phyloP scores from a whole-genome alignment of 164 flowering plant genomes.

The Dillenia turbinata region DNA sequence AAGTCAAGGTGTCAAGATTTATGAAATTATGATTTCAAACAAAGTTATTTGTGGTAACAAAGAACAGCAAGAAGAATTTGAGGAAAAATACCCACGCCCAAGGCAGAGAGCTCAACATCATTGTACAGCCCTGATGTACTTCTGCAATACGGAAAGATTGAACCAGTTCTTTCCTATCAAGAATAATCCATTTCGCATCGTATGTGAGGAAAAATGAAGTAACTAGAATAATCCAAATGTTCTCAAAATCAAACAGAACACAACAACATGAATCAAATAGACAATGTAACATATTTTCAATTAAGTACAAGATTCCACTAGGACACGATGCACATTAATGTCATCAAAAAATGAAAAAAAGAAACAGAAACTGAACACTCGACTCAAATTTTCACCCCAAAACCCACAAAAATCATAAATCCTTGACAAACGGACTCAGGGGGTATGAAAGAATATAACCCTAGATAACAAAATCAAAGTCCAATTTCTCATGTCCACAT shows the following conservation, averaged over 20 bases:
- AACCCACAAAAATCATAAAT: too few relatives aligned
- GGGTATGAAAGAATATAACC: too few relatives aligned
- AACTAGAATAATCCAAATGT: not conserved
- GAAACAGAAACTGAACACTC: not conserved
- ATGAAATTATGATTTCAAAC: too few relatives aligned
- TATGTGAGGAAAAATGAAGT: not conserved
- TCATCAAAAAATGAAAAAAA: not conserved
- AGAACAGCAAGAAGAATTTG: not conserved
- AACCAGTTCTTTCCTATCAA: not conserved
- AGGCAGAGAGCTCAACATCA: constrained; percentile 35
- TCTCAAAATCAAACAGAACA: too few relatives aligned
- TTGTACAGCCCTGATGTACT: constrained; percentile 26
- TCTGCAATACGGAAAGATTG: constrained; percentile 20
- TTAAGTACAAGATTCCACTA: not conserved
- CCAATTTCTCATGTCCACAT: too few relatives aligned
- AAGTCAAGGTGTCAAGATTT: too few relatives aligned
- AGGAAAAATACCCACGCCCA: constrained; percentile 36
- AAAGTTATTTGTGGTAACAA: not conserved
- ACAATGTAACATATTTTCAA: not conserved
- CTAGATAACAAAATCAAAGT: too few relatives aligned
- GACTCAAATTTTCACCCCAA: too few relatives aligned
- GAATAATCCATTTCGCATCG: not conserved
- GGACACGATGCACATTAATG: not conserved
- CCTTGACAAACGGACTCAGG: too few relatives aligned
- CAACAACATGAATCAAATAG: not conserved